A percentile compares a stretch with the other conserved stretches of the same genome.
Conservation (phyloP, 805 yeast species). For the Myxozyma sirexii region DNA sequence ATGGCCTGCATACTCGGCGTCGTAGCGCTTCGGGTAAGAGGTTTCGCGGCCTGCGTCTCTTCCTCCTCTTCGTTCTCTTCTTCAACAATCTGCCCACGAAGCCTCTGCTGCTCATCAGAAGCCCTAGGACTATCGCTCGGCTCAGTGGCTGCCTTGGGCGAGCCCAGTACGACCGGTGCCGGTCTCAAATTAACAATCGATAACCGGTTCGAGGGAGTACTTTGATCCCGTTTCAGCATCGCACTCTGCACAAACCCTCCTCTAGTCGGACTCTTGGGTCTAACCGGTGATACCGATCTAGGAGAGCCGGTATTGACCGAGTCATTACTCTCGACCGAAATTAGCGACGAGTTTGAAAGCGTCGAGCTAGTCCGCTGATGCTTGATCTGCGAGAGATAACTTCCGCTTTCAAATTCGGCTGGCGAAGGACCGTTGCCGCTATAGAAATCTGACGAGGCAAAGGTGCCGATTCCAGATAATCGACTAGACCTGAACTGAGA, state of each 20-base stretch:
- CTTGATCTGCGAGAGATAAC: constrained; percentile 1
- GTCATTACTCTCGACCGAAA: neutral
- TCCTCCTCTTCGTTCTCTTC: neutral
- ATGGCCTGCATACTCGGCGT: neutral
- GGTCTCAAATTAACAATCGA: constrained; percentile 29
- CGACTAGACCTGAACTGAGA: constrained; percentile 29
- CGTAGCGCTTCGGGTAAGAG: neutral
- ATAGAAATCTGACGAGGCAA: constrained; percentile 31
- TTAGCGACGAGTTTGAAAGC: constrained; percentile 11
- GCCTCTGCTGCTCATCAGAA: neutral
- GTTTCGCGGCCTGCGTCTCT: neutral
- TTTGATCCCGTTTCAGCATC: constrained; percentile 19
- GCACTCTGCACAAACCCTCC: constrained; percentile 33
- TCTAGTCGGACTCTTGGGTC: constrained; percentile 20
- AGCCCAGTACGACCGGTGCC: constrained; percentile 22
- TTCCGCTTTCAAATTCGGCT: constrained; percentile 25
- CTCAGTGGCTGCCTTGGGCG: constrained; percentile 2
- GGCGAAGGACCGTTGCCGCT: constrained; percentile 13
- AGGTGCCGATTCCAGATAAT: constrained; percentile 30
- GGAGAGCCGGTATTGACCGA: neutral
- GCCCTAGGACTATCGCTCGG: neutral
- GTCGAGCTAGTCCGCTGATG: constrained; percentile 13
- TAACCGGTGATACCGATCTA: constrained; percentile 19
- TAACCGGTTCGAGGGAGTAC: constrained; percentile 18
- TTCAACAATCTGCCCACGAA: neutral